Base-by-base conservation (phyloP, 106 monocot species). In the Cymbidium sinense region DNA sequence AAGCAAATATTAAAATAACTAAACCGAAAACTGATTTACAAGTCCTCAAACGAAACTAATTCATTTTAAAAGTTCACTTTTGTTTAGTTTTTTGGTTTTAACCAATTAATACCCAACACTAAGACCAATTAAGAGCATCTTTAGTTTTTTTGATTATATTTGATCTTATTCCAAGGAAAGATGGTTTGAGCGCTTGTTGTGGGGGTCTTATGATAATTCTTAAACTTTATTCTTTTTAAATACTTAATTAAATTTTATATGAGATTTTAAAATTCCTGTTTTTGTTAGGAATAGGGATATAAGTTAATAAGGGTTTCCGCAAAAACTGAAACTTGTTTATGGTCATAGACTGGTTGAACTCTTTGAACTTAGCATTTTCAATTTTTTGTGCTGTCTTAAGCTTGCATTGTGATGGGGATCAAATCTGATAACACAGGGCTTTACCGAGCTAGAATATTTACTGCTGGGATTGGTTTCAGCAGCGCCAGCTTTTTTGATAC, bases 361-460 rank as follows among this genome's bases (percentile, higher is more conserved):
- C 31, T 67, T 12, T 67, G 67, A 67, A 67, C 12, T 17, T 29
- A 30, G 67, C 31, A 30, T 67, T 67, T 31, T 31, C 15, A 13
- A 30, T 67, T 33, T 67, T 17, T 36, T 39, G 37, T 37, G 37
- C 69, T 69, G 37, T 20, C 37, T 50, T 51, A 33, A 50, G 11
- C 8, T 58, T 35, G 19, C 21, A 47, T 44, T 58, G 9, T 64
- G 65, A 43, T 70, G 34, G 37, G 19, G 34, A 13, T 58, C 62
- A 35, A 19, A 69, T 83, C 7, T 84, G 74, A 47, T 83, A 52
- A 50, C 88, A 98, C 88, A 98, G 98, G 90, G 80, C 0, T 98
- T 98, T 76, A 87, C 81, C 1, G 94, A 98, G 75, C 58, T 98
- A 79, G 98, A 98, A 78, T 98, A 94, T 90, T 80, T 98, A 78